Base-by-base conservation (phyloP, 1,284 basidiomycete species). In the Leccinum fuscescens region DNA sequence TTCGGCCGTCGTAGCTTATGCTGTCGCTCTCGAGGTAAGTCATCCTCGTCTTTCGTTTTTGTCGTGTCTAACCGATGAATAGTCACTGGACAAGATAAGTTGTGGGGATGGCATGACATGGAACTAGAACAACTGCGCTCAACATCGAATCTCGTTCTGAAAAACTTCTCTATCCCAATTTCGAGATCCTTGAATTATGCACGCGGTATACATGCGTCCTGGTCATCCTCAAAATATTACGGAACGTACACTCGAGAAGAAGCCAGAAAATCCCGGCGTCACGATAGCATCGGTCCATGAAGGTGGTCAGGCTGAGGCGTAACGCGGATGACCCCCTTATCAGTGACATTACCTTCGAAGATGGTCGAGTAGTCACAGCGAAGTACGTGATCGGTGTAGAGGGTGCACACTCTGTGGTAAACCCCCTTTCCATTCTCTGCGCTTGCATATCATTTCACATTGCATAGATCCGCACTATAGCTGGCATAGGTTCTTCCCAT, bases 1-100 rank as follows among this genome's bases (percentile, higher is more conserved):
- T n/a, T 75, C 79, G 9, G 78, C 80, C 1, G 61, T 78, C 12
- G 66, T 74, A 1, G 70, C 81, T 24, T 80, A 82, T 65, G 75
- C 80, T 31, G 75, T 77, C 20, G 81, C 80, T 6, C 71, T 81
- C 20, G 80, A 79, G 67, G 74, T 72, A 60, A 55, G 39, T 14
- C 17, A n/a, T 52, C 31, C 11, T 15, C 20, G 9, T 11, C 20
- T n/a, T 8, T 11, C 12, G 14, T 9, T n/a, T 9, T 29, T 11
- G 14, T 51, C 12, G n/a, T 33, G 29, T 33, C n/a, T 33, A 20
- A 52, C 3, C 11, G 6, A 33, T 20, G 17, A 37, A 37, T 33
- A 84, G 82, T 78, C 78, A 0, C 69, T 85, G 5, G 78, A 85
- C 51, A 72, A 68, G 4, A 74, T 85, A 4, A 78, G 73, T 7